Base-by-base conservation (phyloP, 169 alveolate species). In the Eimeria maxima region DNA sequence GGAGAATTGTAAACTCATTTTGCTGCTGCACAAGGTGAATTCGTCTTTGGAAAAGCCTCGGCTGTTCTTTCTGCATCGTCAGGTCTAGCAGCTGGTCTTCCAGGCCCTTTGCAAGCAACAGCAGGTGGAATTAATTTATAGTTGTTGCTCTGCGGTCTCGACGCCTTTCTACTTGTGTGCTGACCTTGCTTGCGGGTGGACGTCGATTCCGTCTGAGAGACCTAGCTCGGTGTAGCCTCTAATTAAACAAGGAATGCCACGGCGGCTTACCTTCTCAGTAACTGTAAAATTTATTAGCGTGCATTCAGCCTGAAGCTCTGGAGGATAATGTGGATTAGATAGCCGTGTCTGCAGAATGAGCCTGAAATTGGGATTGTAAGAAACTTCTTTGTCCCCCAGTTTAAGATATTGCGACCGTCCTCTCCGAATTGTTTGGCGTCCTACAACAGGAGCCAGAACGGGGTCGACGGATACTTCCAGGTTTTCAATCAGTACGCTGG, bases 211-310 rank as follows among this genome's bases (percentile, higher is more conserved):
- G 60, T 53, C 60, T 7, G 76, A 4, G 76, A 67, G 45, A 20
- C 45, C 76, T 38, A 27, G 29, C 18, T 24, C 81, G 29, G 27
- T 13, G 81, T 53, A 13, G 47, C 50, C 81, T 71, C 29, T 33
- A 71, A 16, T 27, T 14, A 33, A 33, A 71, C 27, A 27, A 7
- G n/a, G 53, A 38, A 6, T 71, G 81, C 24, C 33, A 27, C 4
- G 74, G 20, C 47, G 33, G 1, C 53, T 55, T 55, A 69, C 95
- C 84, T 94, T 94, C 65, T 94, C 95, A 45, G 99, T 99, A 97
- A 99, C 99, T 86, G 99, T 99, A 98, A 99, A 99, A 97, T 99
- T 99, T 96, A 99, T 99, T 94, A 99, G 99, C 18, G 99, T 98
- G 73, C 99, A 98, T 96, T 98, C 99, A 6, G 99, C 99, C 92